Evolutionary conservation across 768 basidiomycete genomes (phyloP), one percentile per base, ranked within the genome.

Genomic region (Cystofilobasidium ferigula): DNA sequence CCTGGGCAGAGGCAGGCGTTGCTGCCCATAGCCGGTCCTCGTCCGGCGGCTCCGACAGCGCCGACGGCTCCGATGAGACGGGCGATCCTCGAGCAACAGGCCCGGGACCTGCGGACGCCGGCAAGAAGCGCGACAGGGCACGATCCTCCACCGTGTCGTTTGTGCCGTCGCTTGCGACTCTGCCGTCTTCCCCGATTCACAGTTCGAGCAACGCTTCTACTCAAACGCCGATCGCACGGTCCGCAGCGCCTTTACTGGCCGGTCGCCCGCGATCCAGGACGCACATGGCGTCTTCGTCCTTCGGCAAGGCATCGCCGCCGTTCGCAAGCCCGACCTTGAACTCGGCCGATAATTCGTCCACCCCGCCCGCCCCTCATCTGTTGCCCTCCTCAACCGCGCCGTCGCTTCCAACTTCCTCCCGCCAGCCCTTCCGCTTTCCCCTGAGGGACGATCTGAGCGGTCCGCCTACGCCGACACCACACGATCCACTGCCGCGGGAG

Each of bases 111-210:
- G 30, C 45, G 34, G 51, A 40, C 26, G 22, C 6, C 26, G 63
- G 22, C 7, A 7, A 13, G 22, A 16, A n/a, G 51, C 45, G 57
- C 1, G 32, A 45, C 0, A 36, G 65, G 20, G 53, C 61, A 48
- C 51, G 61, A 6, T 67, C 65, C 0, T 60, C 56, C 8, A 62
- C 65, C 16, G 32, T 56, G 40, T 54, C 65, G 14, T 67, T 67
- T 26, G 43, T 54, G 0, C 65, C 65, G 12, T 61, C 65, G 1
- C 54, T 67, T 12, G 65, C 60, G 26, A 59, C 65, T 5, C 65
- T 67, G 1, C 65, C 65, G 10, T 51, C 57, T 0, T 64, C 63
- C 3, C 63, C 63, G 14, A 63, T 38, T 4, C 38, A 35, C 47
- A 35, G 12, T 12, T 40, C 32, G 8, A 22, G 28, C 51, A 10